Evolutionary conservation across 2,329 filamentous ascomycete genomes (phyloP).

Genomic region (Ophiosphaerella herpotricha): DNA sequence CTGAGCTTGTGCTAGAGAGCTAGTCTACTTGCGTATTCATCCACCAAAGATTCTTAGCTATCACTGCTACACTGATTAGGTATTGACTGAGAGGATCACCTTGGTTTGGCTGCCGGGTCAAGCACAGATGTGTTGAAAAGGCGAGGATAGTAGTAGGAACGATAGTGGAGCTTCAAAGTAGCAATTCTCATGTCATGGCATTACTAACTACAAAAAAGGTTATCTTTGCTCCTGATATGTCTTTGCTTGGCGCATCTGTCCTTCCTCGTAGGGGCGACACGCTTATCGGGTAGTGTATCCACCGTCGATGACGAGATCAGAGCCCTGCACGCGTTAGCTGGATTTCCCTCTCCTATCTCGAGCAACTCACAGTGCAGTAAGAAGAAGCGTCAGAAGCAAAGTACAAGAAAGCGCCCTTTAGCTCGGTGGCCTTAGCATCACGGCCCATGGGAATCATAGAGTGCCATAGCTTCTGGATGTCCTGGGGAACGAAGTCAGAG

Average conservation of each 20-base stretch:
- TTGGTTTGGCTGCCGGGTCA: too few relatives aligned
- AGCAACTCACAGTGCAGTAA: conserved; percentile 68
- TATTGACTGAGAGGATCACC: too few relatives aligned
- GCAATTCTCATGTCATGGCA: conserved; percentile 21
- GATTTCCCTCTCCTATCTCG: conserved; percentile 25
- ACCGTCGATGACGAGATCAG: conserved; percentile 75
- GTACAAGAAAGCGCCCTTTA: conserved; percentile 84
- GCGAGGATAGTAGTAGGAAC: not conserved
- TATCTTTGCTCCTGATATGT: conserved; percentile 1
- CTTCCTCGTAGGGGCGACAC: conserved; percentile 23
- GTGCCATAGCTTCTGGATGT: conserved; percentile 74
- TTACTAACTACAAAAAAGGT: conserved; percentile 21
- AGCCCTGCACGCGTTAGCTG: conserved; percentile 44
- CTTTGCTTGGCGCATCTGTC: conserved; percentile 18
- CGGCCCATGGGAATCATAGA: conserved; percentile 81
- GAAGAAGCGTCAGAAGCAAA: conserved; percentile 80
- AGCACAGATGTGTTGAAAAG: too few relatives aligned
- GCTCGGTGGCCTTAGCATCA: conserved; percentile 73
- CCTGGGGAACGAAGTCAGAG: conserved; percentile 67
- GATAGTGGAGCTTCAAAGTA: not conserved
- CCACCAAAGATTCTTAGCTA: too few relatives aligned
- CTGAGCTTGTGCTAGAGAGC: not conserved
- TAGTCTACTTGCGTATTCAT: too few relatives aligned
- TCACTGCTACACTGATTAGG: too few relatives aligned
- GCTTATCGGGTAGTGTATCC: conserved; percentile 61